Evolutionary conservation across 176 grass and related monocot genomes (phyloP), one percentile per base, ranked within the genome.

Genomic region (Saccharum officinarum): DNA sequence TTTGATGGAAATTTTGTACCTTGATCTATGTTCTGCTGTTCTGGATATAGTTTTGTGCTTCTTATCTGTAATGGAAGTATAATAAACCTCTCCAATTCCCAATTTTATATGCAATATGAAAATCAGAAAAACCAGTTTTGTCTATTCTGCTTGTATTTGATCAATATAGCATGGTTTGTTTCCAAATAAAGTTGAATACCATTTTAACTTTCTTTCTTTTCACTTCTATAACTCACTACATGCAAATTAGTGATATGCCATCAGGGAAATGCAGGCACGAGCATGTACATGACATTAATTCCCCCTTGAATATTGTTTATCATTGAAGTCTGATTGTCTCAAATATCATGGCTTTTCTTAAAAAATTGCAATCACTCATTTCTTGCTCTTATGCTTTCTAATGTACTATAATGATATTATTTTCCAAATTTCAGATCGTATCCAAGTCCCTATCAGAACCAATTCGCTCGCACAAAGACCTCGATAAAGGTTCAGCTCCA

Each of bases 391-490:
- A 70, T 81, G 36, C 13, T 42, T 38, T 80, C 13, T 59, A 52
- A 17, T 23, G 41, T 60, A 73, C 44, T 75, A 57, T 79, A 63
- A 66, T 76, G 67, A 22, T 83, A 61, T 83, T 74, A 2, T 82
- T 76, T 83, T 50, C 34, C 82, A 90, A 76, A 74, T 76, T 87
- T 92, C 90, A 94, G 95, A 94, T 97, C 38, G 86, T 94, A 92
- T 91, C 95, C 7, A 94, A 94, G 76, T 83, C 88, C 34, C 79
- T 97, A 71, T 89, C 92, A 67, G 95, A 97, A 41, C 95, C 90
- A 89, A 97, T 97, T 92, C 90, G 88, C 79, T 97, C 95, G 34
- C 95, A 97, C 81, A 97, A 97, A 84, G 92, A 97, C 49, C 86
- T 97, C 3, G 90, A 92, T 85, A 97, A 97, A 92, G 81, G 88